Percentiles rank a stretch among this genome's conserved stretches.
These are phyloP conservation scores for Mycena indigotica DNA, from an alignment of 768 basidiomycete species.

Conservation along the genomic window DNA sequence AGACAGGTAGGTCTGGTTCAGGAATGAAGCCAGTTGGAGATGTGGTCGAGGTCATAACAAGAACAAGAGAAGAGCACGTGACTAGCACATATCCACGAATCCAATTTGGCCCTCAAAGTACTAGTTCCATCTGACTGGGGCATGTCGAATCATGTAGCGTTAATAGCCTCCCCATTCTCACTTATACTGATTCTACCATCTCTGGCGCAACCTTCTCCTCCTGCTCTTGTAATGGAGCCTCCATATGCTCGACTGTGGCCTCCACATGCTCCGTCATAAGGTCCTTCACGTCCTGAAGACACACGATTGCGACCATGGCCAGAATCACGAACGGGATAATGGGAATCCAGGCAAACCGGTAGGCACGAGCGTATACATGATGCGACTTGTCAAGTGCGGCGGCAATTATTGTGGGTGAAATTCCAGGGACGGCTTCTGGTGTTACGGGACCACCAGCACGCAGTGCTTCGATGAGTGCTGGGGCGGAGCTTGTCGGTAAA, in stretches of 20 bases:
- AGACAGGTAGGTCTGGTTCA: too few species aligned
- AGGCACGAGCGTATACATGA: conserved; percentile 18
- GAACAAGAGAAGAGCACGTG: too few species aligned
- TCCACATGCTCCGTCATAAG: not conserved
- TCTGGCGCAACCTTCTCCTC: not conserved
- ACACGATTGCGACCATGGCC: conserved; percentile 20
- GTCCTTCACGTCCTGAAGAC: conserved; percentile 20
- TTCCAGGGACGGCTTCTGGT: conserved; percentile 6
- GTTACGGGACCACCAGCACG: conserved; percentile 1
- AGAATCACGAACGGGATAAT: conserved; percentile 21
- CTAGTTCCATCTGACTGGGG: too few species aligned
- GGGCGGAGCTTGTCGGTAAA: conserved; percentile 11
- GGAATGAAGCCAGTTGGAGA: too few species aligned
- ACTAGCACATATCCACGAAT: too few species aligned
- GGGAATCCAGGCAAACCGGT: conserved; percentile 22
- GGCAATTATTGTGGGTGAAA: conserved; percentile 7
- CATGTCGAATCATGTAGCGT: too few species aligned
- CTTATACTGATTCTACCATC: not conserved
- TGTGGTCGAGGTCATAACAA: too few species aligned
- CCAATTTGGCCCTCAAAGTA: too few species aligned
- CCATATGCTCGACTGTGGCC: not conserved
- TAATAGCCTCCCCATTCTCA: too few species aligned
- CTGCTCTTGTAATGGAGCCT: too few species aligned
- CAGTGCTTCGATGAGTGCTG: conserved; percentile 14
- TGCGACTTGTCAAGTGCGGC: conserved; percentile 15